phyloP scores from a whole-genome alignment of 2,329 filamentous ascomycete species.

The Aureobasidium vineae region DNA sequence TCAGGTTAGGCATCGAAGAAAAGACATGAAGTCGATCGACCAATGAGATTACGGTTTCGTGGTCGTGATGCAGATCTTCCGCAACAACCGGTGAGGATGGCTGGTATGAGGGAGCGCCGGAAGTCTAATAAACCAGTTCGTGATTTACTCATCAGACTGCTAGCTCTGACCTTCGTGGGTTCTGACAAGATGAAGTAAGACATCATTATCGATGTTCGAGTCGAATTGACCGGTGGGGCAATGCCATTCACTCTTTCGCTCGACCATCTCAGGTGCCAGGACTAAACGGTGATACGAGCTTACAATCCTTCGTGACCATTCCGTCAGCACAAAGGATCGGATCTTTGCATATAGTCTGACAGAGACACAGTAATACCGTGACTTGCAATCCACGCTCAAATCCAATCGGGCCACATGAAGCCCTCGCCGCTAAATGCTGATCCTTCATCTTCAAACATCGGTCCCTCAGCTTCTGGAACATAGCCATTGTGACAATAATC shows the following conservation, averaged over 20 bases:
- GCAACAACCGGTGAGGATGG: background rate
- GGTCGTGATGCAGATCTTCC: background rate
- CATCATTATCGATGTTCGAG: no score
- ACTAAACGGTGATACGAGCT: background rate
- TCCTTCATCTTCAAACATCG: slow-evolving; percentile 10
- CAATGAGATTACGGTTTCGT: background rate
- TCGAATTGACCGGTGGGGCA: background rate
- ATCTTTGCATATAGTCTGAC: background rate
- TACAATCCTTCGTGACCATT: background rate
- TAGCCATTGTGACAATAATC: slow-evolving; percentile 25
- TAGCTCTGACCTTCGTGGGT: no score
- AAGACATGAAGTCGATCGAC: background rate
- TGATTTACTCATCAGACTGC: no score
- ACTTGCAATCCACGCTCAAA: background rate
- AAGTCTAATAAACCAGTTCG: background rate
- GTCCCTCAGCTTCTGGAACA: slow-evolving; percentile 26
- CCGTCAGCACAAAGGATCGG: background rate
- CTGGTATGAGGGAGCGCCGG: background rate
- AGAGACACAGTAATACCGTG: background rate
- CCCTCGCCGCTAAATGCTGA: background rate
- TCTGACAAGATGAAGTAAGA: background rate
- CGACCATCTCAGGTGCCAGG: background rate
- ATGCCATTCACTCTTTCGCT: background rate
- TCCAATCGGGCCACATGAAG: slow-evolving; percentile 20
- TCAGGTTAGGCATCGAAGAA: background rate